A percentile compares a stretch with the other conserved stretches of the same genome.
Evolutionary conservation across 345 rosid genomes (phyloP).

Genomic region (Syzygium aqueum): DNA sequence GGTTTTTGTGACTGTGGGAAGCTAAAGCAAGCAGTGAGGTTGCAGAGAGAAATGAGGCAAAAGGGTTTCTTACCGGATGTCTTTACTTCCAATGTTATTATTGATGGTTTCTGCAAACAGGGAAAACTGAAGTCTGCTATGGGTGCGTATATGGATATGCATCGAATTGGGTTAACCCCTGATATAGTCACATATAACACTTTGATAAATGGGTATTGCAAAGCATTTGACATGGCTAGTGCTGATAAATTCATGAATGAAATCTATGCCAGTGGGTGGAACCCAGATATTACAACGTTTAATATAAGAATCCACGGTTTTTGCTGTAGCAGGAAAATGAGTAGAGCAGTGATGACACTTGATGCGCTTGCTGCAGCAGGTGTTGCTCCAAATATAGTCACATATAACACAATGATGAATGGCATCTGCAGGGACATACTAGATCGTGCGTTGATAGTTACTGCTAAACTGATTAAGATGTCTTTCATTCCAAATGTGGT

Average conservation of each 20-base stretch:
- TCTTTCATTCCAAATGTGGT: conserved; percentile 54
- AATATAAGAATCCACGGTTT: conserved; percentile 48
- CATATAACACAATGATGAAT: conserved; percentile 60
- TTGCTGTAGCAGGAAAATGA: conserved; percentile 30
- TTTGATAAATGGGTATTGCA: conserved; percentile 50
- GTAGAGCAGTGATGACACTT: conserved; percentile 41
- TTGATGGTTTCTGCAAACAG: conserved; percentile 51
- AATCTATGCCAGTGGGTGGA: conserved; percentile 40
- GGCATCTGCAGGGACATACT: conserved; percentile 42
- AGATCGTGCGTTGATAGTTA: conserved; percentile 48
- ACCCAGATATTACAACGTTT: conserved; percentile 60
- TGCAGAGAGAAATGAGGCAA: conserved; percentile 51
- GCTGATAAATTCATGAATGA: conserved; percentile 34
- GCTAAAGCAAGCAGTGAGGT: conserved; percentile 36
- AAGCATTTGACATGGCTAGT: conserved; percentile 36
- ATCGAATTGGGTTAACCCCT: conserved; percentile 34
- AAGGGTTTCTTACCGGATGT: conserved; percentile 54
- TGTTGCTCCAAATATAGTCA: conserved; percentile 48
- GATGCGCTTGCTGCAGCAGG: conserved; percentile 50
- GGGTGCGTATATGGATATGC: conserved; percentile 33
- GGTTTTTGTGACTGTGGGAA: conserved; percentile 54
- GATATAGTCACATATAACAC: conserved; percentile 71
- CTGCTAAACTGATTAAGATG: conserved; percentile 72
- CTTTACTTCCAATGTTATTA: conserved; percentile 51
- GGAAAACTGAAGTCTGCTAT: conserved; percentile 44